Percentiles rank a stretch among this genome's conserved stretches.
phyloP scores from a whole-genome alignment of 768 basidiomycete species.

The Podaxis sp. region DNA sequence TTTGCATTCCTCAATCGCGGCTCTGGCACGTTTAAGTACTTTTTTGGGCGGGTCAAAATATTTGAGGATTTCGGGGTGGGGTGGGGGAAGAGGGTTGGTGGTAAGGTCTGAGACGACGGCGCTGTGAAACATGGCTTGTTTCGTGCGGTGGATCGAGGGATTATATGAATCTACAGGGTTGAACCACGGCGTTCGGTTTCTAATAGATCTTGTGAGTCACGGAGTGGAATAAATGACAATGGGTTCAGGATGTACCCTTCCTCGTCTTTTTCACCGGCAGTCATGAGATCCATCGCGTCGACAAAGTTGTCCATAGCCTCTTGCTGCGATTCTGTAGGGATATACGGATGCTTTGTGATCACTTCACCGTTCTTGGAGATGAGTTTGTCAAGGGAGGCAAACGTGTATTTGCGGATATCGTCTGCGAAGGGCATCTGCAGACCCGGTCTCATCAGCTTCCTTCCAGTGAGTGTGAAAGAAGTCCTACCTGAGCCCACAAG shows the following conservation, averaged over 20 bases:
- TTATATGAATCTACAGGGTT: constrained; percentile 78
- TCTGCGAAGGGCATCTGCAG: constrained; percentile 93
- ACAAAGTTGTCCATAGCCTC: constrained; percentile 87
- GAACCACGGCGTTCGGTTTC: constrained; percentile 73
- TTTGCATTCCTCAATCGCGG: constrained; percentile 61
- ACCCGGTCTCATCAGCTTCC: neutral
- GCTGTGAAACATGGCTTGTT: constrained; percentile 90
- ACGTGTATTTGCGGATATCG: constrained; percentile 85
- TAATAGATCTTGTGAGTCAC: constrained; percentile 26
- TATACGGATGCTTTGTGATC: constrained; percentile 73
- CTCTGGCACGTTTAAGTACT: constrained; percentile 59
- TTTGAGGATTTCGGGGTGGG: constrained; percentile 81
- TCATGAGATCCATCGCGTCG: constrained; percentile 84
- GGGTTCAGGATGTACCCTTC: constrained; percentile 52
- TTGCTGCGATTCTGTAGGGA: constrained; percentile 78
- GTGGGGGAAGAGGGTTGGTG: constrained; percentile 75
- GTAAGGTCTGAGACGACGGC: constrained; percentile 77
- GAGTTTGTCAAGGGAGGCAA: constrained; percentile 70
- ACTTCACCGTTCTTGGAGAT: constrained; percentile 73
- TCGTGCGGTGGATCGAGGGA: constrained; percentile 86
- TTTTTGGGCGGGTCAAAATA: constrained; percentile 79
- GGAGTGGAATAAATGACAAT: neutral
- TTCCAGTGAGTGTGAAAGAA: neutral
- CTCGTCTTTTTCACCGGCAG: constrained; percentile 73
- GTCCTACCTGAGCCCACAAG: constrained; percentile 76